Conservation (phyloP, 176 grass and related monocot species). For the Musa schizocarpa region DNA sequence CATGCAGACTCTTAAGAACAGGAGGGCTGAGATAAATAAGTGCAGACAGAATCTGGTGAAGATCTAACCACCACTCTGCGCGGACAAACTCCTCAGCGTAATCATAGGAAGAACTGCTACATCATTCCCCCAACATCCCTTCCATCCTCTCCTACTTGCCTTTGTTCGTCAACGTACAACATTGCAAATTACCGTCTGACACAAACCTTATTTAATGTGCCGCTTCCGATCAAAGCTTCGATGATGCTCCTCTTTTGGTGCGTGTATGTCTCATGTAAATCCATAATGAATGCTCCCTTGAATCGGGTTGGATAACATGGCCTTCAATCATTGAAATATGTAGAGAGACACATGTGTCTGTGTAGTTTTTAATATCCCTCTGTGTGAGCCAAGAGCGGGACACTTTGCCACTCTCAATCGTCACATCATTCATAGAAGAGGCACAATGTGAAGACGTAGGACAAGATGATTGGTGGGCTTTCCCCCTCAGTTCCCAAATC, state of each 20-base stretch:
- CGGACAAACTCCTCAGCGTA: background rate
- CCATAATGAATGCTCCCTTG: too few species aligned
- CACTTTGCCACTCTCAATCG: too few species aligned
- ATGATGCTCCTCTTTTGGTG: background rate
- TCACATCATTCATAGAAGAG: too few species aligned
- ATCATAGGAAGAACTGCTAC: background rate
- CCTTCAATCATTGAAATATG: background rate
- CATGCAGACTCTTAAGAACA: too few species aligned
- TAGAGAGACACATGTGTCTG: background rate
- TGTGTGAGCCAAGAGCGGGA: too few species aligned
- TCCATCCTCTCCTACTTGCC: background rate
- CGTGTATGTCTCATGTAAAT: background rate
- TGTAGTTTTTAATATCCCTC: background rate
- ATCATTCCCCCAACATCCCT: background rate
- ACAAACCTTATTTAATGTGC: background rate
- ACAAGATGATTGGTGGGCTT: too few species aligned
- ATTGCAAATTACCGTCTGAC: background rate
- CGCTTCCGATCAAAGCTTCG: background rate
- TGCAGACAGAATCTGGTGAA: background rate
- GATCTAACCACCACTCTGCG: background rate
- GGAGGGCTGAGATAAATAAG: too few species aligned
- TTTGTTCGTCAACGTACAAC: background rate
- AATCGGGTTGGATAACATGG: background rate
- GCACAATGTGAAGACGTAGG: too few species aligned
- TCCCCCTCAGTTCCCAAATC: too few species aligned